These are phyloP conservation scores for Gnetum montanum DNA, from an alignment of 75 land plant species.

Conservation along the genomic window DNA sequence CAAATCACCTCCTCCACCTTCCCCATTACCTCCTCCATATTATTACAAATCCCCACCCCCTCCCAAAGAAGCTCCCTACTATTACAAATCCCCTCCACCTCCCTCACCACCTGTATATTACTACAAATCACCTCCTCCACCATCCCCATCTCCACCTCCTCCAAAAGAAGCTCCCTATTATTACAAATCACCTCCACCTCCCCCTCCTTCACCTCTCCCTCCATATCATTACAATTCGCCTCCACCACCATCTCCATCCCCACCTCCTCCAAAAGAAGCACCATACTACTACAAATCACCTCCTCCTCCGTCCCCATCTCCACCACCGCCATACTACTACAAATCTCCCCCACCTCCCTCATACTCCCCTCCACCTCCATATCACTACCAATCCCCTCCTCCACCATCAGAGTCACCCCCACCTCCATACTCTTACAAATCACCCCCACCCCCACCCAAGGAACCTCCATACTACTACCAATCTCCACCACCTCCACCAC, in stretches of 20 bases:
- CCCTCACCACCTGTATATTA: slow-evolving; percentile 2
- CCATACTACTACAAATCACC: slow-evolving; percentile 22
- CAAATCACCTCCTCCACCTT: slow-evolving; percentile 26
- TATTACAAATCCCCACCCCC: slow-evolving; percentile 24
- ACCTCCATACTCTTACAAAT: slow-evolving; percentile 23
- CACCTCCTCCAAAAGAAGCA: background rate
- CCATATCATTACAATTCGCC: slow-evolving; percentile 13
- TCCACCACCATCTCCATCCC: slow-evolving; percentile 22
- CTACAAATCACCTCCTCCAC: slow-evolving; percentile 18
- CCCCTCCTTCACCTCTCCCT: slow-evolving; percentile 11
- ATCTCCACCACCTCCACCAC: slow-evolving; percentile 4
- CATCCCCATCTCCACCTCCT: slow-evolving; percentile 20
- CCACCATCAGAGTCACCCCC: slow-evolving; percentile 14
- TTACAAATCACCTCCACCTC: slow-evolving; percentile 19
- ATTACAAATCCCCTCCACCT: slow-evolving; percentile 23
- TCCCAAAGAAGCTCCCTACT: slow-evolving; percentile 8
- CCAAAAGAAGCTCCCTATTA: slow-evolving; percentile 10
- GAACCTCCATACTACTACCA: slow-evolving; percentile 16
- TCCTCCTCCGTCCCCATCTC: slow-evolving; percentile 8
- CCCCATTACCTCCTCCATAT: slow-evolving; percentile 7
- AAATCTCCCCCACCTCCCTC: slow-evolving; percentile 31
- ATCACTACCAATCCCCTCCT: slow-evolving; percentile 20
- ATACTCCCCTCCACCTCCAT: slow-evolving; percentile 5
- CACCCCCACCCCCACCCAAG: slow-evolving; percentile 12
- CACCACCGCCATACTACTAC: slow-evolving; percentile 23